Percentiles rank a stretch among this genome's conserved stretches.
phyloP scores from a whole-genome alignment of 176 grass and related monocot genomes.

The barley (Hordeum vulgare) region DNA sequence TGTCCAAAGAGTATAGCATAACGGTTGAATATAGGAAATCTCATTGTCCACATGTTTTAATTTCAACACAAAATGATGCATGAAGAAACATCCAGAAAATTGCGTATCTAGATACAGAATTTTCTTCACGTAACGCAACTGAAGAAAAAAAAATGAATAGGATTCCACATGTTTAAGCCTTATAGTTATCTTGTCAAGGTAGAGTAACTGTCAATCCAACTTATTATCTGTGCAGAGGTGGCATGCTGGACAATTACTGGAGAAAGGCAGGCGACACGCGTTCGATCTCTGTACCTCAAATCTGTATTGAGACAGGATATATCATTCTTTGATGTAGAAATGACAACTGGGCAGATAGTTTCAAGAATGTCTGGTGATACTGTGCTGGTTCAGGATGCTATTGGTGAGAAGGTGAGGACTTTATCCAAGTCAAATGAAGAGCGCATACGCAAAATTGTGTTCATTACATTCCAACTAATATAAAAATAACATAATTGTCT shows the following conservation, averaged over 20 bases:
- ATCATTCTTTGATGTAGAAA: conserved; percentile 71
- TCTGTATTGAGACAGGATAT: conserved; percentile 71
- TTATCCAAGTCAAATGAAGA: not conserved
- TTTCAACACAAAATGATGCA: not conserved
- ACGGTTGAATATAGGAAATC: not conserved
- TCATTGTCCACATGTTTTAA: not conserved
- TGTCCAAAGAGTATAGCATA: not conserved
- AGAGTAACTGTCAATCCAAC: not conserved
- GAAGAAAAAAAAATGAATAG: not conserved
- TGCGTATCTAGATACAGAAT: not conserved
- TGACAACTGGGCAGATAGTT: conserved; percentile 50
- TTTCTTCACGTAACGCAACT: not conserved
- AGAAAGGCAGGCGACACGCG: conserved; percentile 58
- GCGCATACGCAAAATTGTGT: not conserved
- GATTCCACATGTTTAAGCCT: not conserved
- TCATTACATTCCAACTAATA: not conserved
- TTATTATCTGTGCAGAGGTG: conserved; percentile 41
- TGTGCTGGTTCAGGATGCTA: conserved; percentile 61
- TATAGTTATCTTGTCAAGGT: not conserved
- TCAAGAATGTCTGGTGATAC: conserved; percentile 63
- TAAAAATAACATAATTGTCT: not conserved
- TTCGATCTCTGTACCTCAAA: conserved; percentile 72
- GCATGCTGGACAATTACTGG: conserved; percentile 78
- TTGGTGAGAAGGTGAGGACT: conserved; percentile 64
- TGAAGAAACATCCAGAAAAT: not conserved